Evolutionary conservation across 129 eudicot genomes (phyloP).

Genomic region (Centrapalus pauciflorus): DNA sequence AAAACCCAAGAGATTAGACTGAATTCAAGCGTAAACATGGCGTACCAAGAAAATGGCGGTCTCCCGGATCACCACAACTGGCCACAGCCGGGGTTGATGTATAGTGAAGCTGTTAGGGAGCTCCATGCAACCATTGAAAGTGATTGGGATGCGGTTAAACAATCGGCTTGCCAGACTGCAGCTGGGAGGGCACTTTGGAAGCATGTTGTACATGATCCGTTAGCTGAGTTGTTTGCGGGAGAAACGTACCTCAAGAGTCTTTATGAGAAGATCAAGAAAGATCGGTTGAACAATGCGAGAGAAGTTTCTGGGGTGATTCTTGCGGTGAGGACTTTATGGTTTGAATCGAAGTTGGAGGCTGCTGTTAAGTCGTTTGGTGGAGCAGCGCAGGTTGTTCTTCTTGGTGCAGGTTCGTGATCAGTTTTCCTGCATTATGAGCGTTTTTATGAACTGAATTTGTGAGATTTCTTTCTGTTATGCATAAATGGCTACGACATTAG

Average conservation of each 20-base stretch:
- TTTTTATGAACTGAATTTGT: not conserved
- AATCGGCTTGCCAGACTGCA: conserved; percentile 91
- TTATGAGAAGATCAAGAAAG: conserved; percentile 89
- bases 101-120: conserved; percentile 40
- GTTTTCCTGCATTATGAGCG: not conserved
- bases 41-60: conserved; percentile 43
- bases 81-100: conserved; percentile 59
- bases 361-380: conserved; percentile 69
- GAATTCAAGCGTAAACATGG: conserved; percentile 28
- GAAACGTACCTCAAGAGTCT: conserved; percentile 65
- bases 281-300: conserved; percentile 63
- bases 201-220: conserved; percentile 75
- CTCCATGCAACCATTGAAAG: conserved; percentile 70
- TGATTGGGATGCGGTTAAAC: conserved; percentile 72
- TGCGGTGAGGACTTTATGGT: conserved; percentile 95
- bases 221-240: conserved; percentile 94
- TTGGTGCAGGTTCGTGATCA: conserved; percentile 85
- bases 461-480: not conserved
- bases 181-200: conserved; percentile 96
- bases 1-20: conserved; percentile 4
- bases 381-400: conserved; percentile 88
- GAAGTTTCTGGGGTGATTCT: conserved; percentile 90
- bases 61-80: conserved; percentile 47
- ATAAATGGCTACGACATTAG: not conserved
- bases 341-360: conserved; percentile 73